These are phyloP conservation scores for Xeromyces bisporus DNA, from an alignment of 495 filamentous ascomycete genomes.

Conservation along the genomic window DNA sequence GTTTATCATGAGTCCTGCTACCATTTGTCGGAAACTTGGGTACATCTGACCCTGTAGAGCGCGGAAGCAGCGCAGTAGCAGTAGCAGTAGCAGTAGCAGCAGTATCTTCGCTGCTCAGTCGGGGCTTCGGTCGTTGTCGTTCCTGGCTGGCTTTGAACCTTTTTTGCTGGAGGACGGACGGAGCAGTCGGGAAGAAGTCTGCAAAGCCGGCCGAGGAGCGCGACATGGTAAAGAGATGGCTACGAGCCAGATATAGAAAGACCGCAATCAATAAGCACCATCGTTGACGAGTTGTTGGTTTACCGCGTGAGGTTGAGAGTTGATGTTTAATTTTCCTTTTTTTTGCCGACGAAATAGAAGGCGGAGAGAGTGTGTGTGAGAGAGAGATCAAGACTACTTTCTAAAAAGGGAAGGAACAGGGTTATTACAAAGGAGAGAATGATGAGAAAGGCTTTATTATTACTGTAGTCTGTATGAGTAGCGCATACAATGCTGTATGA, in stretches of 20 bases:
- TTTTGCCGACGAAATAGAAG: too few relatives aligned
- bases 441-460: too few relatives aligned
- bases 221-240: constrained; percentile 46
- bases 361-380: too few relatives aligned
- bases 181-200: constrained; percentile 80
- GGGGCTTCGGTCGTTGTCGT: constrained; percentile 19
- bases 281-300: constrained; percentile 28
- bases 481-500: too few relatives aligned
- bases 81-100: too few relatives aligned
- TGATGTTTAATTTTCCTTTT: too few relatives aligned
- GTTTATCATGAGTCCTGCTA: constrained; percentile 6
- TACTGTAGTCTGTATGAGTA: too few relatives aligned
- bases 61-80: constrained; percentile 3
- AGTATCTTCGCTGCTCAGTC: constrained; percentile 9
- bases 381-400: too few relatives aligned
- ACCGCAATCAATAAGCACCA: constrained; percentile 23
- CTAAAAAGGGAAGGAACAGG: too few relatives aligned
- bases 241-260: constrained; percentile 23
- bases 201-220: constrained; percentile 70
- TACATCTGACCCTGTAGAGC: constrained; percentile 1
- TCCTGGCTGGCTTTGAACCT: constrained; percentile 27
- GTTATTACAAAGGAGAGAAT: too few relatives aligned
- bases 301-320: too few relatives aligned
- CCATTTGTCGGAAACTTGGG: constrained; percentile 4
- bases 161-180: constrained; percentile 44